Evolutionary conservation across 441 rosid genomes (phyloP).

Genomic region (Gossypium schwendimanii): DNA sequence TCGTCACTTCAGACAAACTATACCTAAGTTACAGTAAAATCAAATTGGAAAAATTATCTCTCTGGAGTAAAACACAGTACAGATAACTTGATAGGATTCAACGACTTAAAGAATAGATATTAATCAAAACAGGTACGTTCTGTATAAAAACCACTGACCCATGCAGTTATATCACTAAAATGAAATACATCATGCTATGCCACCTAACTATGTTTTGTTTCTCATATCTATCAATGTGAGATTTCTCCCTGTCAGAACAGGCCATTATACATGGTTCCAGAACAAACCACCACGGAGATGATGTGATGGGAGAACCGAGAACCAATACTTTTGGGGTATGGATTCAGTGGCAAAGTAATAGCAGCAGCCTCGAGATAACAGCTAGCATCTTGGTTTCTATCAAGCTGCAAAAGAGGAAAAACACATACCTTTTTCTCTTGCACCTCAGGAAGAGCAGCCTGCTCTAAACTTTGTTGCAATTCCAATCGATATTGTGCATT

Average conservation of each 20-base stretch:
- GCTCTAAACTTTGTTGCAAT: slow-evolving; percentile 87
- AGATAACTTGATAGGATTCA: background rate
- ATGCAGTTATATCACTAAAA: background rate
- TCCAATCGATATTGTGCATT: slow-evolving; percentile 86
- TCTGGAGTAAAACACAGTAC: background rate
- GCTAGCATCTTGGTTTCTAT: background rate
- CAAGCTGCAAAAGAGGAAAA: background rate
- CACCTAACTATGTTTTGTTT: background rate
- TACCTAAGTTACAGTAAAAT: background rate
- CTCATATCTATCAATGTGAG: background rate
- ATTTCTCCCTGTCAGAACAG: background rate
- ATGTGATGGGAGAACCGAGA: background rate
- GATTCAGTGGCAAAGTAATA: background rate
- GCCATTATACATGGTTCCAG: background rate
- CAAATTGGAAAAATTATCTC: background rate
- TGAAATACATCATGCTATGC: background rate
- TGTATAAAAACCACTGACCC: background rate
- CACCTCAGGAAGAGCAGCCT: slow-evolving; percentile 71
- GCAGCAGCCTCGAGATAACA: background rate
- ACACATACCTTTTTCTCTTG: slow-evolving; percentile 48
- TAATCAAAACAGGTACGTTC: background rate
- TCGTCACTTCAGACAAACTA: background rate
- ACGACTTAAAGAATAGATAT: background rate
- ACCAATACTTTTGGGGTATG: background rate
- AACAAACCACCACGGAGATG: background rate